phyloP scores from a whole-genome alignment of 2,329 filamentous ascomycete genomes.

The Hypoxylon sp. region DNA sequence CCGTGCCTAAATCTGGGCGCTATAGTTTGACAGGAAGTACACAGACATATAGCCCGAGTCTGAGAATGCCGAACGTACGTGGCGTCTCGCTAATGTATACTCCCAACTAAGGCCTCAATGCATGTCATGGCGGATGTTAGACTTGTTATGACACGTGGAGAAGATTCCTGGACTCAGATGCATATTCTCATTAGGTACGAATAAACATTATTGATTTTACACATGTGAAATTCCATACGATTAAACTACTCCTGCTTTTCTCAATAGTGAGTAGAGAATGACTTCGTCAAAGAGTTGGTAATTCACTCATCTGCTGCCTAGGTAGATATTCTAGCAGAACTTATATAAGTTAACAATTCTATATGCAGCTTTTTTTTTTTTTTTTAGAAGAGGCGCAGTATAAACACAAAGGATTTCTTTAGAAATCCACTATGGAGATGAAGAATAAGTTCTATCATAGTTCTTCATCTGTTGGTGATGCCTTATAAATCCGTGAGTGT shows the following conservation, averaged over 20 bases:
- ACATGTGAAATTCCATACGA: neutral
- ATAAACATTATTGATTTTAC: neutral
- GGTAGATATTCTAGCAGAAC: neutral
- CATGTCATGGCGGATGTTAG: slow-evolving; percentile 15
- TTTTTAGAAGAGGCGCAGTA: neutral
- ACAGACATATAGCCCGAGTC: neutral
- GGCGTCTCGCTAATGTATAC: slow-evolving; percentile 37
- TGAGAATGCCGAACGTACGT: slow-evolving; percentile 12
- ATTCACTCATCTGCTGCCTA: neutral
- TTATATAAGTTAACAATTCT: neutral
- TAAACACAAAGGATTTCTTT: neutral
- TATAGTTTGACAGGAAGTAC: slow-evolving; percentile 1
- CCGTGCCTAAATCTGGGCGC: neutral
- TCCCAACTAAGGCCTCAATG: slow-evolving; percentile 12
- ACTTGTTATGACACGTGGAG: neutral
- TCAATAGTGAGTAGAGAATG: neutral
- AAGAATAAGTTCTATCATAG: neutral
- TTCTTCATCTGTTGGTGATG: neutral
- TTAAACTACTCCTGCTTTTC: neutral
- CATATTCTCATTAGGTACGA: neutral
- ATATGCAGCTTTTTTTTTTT: too few relatives aligned
- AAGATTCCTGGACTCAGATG: neutral
- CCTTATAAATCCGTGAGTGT: neutral
- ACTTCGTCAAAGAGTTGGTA: neutral
- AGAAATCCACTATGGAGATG: neutral